A percentile compares a stretch with the other conserved stretches of the same genome.
These are phyloP conservation scores for Melanomma pulvis-pyrius DNA, from an alignment of 495 filamentous ascomycete species.

Conservation along the genomic window DNA sequence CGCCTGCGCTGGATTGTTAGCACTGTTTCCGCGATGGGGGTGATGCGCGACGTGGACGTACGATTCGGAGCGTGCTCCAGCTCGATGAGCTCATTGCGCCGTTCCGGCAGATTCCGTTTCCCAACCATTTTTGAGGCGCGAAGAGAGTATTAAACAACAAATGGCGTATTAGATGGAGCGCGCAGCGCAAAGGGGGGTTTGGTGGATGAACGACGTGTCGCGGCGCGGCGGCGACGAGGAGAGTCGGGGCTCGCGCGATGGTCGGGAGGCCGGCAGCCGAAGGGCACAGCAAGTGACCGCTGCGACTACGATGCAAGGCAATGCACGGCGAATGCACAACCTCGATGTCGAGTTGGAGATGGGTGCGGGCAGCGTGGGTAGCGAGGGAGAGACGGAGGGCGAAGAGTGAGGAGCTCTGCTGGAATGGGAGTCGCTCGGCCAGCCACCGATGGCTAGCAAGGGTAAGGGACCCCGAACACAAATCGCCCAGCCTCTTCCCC, in stretches of 20 bases:
- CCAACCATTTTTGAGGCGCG: constrained; percentile 56
- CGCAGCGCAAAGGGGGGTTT: constrained; percentile 19
- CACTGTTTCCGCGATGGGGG: constrained; percentile 31
- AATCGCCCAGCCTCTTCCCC: constrained; percentile 24
- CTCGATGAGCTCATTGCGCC: constrained; percentile 75
- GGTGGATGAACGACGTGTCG: constrained; percentile 16
- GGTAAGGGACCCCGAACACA: constrained; percentile 9
- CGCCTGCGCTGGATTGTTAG: constrained; percentile 58
- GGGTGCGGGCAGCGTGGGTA: constrained; percentile 1
- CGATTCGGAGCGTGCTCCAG: constrained; percentile 68
- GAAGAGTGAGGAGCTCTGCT: constrained; percentile 6
- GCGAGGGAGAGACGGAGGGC: constrained; percentile 1
- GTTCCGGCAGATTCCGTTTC: constrained; percentile 66
- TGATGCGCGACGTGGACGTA: constrained; percentile 51
- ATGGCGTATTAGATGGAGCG: constrained; percentile 36
- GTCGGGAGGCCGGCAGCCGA: not conserved
- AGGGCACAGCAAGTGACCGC: constrained; percentile 21
- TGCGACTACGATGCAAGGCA: constrained; percentile 8
- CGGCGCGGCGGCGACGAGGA: constrained; percentile 11
- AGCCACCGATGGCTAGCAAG: not conserved
- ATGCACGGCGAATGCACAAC: not conserved
- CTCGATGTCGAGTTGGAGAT: not conserved
- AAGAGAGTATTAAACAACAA: constrained; percentile 40
- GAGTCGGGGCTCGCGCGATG: not conserved
- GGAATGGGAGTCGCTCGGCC: not conserved